Evolutionary conservation across 306 rosid genomes (phyloP).

Genomic region (Herpetospermum pedunculosum): DNA sequence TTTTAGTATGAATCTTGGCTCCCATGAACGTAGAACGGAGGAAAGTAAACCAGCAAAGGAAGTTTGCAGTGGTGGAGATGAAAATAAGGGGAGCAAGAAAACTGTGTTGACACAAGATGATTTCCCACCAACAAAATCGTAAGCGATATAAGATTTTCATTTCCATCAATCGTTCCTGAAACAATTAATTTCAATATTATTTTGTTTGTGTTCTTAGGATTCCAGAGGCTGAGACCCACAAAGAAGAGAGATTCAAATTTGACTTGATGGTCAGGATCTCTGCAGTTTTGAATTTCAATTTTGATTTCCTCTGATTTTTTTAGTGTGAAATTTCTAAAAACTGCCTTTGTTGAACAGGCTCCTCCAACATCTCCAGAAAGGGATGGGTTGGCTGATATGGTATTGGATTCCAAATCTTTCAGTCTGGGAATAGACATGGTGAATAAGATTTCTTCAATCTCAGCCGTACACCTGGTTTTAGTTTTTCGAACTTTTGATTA

Average conservation of each 20-base stretch:
- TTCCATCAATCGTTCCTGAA: background rate
- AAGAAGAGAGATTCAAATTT: constrained; percentile 36
- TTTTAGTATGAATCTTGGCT: background rate
- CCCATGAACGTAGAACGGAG: background rate
- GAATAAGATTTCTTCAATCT: background rate
- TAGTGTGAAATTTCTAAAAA: constrained; percentile 19
- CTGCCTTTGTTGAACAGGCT: constrained; percentile 33
- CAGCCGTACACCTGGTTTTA: background rate
- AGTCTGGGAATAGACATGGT: constrained; percentile 23
- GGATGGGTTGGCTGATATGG: constrained; percentile 21
- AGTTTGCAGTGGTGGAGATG: background rate
- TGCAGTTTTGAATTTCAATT: constrained; percentile 9
- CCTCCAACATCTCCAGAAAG: constrained; percentile 42
- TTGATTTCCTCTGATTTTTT: constrained; percentile 15
- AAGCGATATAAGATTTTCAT: constrained; percentile 23
- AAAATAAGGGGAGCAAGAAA: background rate
- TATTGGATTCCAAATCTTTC: constrained; percentile 19
- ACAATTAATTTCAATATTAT: constrained; percentile 7
- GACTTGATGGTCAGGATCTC: constrained; percentile 61
- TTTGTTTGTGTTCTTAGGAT: constrained; percentile 24
- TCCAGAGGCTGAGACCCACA: constrained; percentile 20
- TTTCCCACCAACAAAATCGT: constrained; percentile 27
- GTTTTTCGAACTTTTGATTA: background rate
- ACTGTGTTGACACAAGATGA: background rate
- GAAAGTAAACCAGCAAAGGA: background rate